Evolutionary conservation across 345 rosid genomes (phyloP), one percentile per base, ranked within the genome.

Genomic region (Atalantia buxifolia): DNA sequence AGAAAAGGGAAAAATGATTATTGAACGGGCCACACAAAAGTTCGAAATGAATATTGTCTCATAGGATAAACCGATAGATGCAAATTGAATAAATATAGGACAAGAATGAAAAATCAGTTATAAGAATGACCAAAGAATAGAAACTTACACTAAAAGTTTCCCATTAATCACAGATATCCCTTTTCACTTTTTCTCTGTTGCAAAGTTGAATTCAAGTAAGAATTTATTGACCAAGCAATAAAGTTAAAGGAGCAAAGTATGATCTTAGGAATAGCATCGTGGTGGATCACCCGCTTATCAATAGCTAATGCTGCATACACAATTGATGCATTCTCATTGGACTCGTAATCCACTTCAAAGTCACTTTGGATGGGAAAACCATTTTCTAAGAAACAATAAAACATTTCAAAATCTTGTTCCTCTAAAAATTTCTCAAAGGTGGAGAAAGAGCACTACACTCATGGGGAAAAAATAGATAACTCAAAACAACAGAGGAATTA

Each of bases 171-270:
- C 84, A 0, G 89, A 84, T 93, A 94, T 89, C 61, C 84, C 95
- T 84, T 81, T 77, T 92, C 80, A 96, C 99, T 81, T 91, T 96
- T 73, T 96, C 99, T 67, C n/a, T 92, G 99, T 78, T 96, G 98
- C 95, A 96, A 81, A 40, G 62, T 0, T 18, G 62, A 75, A 76
- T 24, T 21, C 30, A 53, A 69, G 56, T 77, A 8, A 68, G 69
- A 19, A 50, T 50, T 50, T 50, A 14, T 50, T 50, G 31, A 66
- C 62, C 22, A 45, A 33, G 48, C 25, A 71, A 75, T n/a, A 66
- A 42, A 74, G 48, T 66, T 21, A 53, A 21, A 2, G 25, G 25
- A 75, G 56, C 30, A 67, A 78, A 61, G 35, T 24, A 28, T 8
- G 25, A 18, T 62, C 68, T 14, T n/a, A 57, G n/a, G n/a, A n/a